Percentiles rank a stretch among this genome's conserved stretches.
Conservation (phyloP, 306 rosid genomes). For the Rosa chinensis region DNA sequence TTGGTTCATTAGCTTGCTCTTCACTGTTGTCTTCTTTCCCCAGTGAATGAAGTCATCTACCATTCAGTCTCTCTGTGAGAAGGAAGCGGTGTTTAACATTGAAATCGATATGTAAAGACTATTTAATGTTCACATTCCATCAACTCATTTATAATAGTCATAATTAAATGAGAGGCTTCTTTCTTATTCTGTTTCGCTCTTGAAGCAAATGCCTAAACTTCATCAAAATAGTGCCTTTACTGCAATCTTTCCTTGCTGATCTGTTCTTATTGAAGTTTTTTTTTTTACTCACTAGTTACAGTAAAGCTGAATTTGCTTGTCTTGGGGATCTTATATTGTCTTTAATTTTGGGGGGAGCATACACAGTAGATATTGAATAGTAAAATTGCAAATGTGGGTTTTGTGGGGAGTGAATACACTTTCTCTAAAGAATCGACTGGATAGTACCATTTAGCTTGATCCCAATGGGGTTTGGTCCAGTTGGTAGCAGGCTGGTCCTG, state of each 20-base stretch:
- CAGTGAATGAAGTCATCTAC: neutral
- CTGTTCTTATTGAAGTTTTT: neutral
- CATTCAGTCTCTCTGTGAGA: neutral
- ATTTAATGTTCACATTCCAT: slow-evolving; percentile 1
- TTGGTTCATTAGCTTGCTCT: neutral
- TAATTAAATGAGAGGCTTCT: neutral
- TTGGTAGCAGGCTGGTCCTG: no score
- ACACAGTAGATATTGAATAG: no score
- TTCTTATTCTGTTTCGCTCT: neutral
- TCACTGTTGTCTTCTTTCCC: neutral
- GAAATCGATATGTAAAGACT: slow-evolving; percentile 5
- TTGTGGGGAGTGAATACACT: no score
- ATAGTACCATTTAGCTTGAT: no score
- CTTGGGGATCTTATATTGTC: no score
- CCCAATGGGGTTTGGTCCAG: no score
- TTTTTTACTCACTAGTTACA: no score
- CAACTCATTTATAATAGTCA: neutral
- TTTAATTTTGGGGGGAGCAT: no score
- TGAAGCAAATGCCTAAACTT: neutral
- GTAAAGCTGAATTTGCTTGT: no score
- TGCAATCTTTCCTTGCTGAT: neutral
- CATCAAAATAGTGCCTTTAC: neutral
- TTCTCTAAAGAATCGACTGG: no score
- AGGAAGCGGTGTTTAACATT: neutral
- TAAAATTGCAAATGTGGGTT: no score